Base-by-base conservation (phyloP, 2,329 filamentous ascomycete species). In the Thermothelomyces thermophilus region DNA sequence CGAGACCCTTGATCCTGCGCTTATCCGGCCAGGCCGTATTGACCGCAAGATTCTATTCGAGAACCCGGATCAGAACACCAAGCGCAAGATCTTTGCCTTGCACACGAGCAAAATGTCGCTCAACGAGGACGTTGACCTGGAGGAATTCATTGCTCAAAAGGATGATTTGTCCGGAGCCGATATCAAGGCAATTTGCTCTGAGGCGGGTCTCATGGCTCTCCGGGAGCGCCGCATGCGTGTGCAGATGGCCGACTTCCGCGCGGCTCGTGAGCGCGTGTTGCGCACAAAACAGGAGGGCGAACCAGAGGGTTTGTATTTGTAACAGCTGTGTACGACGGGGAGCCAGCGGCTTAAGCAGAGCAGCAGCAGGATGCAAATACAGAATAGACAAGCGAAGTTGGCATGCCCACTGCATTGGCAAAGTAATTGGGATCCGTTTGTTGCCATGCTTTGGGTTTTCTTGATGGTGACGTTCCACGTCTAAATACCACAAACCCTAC, bases 51-150 rank as follows among this genome's bases (percentile, higher is more conserved):
- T 98, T 56, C 71, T 84, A 55, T 87, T 83, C 64, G 78, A 82
- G 67, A 78, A 83, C 63, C 74, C 73, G 40, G 74, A 82, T 70
- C 84, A 96, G 76, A 90, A 91, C 70, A 98, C 93, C 51, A 84
- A 84, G 72, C 80, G 91, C 76, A 98, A 98, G 84, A 98, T 98
- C 66, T 98, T 98, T 71, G 90, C 86, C 13, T 81, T 98, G 6
- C 93, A 98, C 72, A 98, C 93, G 2, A 94, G 87, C 66, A 98
- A 98, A 80, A 98, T 98, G 93, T 95, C 83, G 46, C 77, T 98
- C 35, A 89, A 88, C 61, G 86, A 91, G 54, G 94, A 98, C 60
- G 93, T 98, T n/a, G 94, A 98, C 56, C 76, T 98, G 40, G 93
- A 98, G 62, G 93, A 98, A 71, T 97, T 98, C 65, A 96, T 98